Base-by-base conservation (phyloP, 805 yeast species). In the Saccharomycopsis fermentans region DNA sequence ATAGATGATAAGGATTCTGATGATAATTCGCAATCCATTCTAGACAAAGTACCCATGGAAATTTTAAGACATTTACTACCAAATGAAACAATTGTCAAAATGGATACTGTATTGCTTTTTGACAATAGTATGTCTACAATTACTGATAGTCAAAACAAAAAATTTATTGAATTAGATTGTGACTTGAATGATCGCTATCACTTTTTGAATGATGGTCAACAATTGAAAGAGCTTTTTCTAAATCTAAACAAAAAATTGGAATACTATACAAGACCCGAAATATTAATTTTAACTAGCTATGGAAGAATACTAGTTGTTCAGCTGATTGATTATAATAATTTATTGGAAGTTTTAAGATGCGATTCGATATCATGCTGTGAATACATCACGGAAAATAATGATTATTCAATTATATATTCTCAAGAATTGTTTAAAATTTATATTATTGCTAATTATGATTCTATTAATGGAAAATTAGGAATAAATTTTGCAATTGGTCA, bases 231-330 rank as follows among this genome's bases (percentile, higher is more conserved):
- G 12, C 50, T 43, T 16, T 43, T 43, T 24, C 12, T 21, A 24
- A 43, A 43, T 21, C 24, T 43, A 12, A 43, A 63, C 16, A 12
- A 52, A 2, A 48, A 50, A 0, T 60, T 73, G 39, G 64, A 63
- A 6, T 54, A 60, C 16, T 60, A 59, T 16, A 64, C 65, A 54
- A 64, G 55, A 12, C 67, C 69, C 5, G 67, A 70, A 27, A 66
- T 71, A 1, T 63, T 73, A 47, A 64, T 65, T 8, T 66, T 73
- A 16, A 70, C 75, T 4, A 70, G 71, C 56, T 56, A 55, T 29
- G 76, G 75, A 1, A 66, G 69, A 50, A 63, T 73, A 27, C 66
- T 69, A 40, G 58, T 73, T 16, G 65, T 71, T 55, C 67, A 59
- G 55, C 61, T 40, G 24, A 65, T 65, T 24, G 61, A 70, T 54